Percentiles rank a stretch among this genome's conserved stretches.
phyloP scores from a whole-genome alignment of 2,329 filamentous ascomycete species.

The Fusarium liriodendri region DNA sequence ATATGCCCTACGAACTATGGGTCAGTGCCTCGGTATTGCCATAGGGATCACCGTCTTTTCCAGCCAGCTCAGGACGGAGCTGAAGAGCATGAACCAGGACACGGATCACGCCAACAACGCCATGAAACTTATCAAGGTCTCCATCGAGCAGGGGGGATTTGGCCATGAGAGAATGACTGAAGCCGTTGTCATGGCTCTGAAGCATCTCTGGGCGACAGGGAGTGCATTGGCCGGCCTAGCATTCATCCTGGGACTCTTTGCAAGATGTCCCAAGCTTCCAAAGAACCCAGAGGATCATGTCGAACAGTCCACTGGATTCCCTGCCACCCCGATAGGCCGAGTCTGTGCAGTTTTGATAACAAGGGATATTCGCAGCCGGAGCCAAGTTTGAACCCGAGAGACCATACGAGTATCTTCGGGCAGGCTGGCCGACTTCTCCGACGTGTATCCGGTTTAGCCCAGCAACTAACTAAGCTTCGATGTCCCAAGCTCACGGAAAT shows the following conservation, averaged over 20 bases:
- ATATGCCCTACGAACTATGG: slow-evolving; percentile 39
- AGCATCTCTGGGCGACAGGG: slow-evolving; percentile 36
- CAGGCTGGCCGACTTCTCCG: slow-evolving; percentile 7
- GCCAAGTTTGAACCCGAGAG: slow-evolving; percentile 3
- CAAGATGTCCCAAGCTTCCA: slow-evolving; percentile 35
- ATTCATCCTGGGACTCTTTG: slow-evolving; percentile 32
- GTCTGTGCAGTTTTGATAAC: slow-evolving; percentile 16
- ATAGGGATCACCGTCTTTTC: slow-evolving; percentile 43
- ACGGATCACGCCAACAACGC: slow-evolving; percentile 22
- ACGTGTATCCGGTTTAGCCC: background rate
- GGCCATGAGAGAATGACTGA: slow-evolving; percentile 10
- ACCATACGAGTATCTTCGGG: background rate
- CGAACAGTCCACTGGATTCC: slow-evolving; percentile 2
- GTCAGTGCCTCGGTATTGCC: slow-evolving; percentile 44
- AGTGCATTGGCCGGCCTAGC: slow-evolving; percentile 33
- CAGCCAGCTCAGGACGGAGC: slow-evolving; percentile 28
- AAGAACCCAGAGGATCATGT: slow-evolving; percentile 7
- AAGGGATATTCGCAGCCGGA: background rate
- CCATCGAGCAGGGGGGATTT: slow-evolving; percentile 25
- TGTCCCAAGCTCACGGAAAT: slow-evolving; percentile 24
- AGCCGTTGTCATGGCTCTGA: slow-evolving; percentile 31
- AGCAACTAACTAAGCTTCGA: background rate
- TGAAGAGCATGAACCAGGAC: slow-evolving; percentile 15
- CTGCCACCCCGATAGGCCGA: slow-evolving; percentile 21
- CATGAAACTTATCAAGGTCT: slow-evolving; percentile 38